Base-by-base conservation (phyloP, 129 eudicot genomes). In the Heracleum sosnowskyi region DNA sequence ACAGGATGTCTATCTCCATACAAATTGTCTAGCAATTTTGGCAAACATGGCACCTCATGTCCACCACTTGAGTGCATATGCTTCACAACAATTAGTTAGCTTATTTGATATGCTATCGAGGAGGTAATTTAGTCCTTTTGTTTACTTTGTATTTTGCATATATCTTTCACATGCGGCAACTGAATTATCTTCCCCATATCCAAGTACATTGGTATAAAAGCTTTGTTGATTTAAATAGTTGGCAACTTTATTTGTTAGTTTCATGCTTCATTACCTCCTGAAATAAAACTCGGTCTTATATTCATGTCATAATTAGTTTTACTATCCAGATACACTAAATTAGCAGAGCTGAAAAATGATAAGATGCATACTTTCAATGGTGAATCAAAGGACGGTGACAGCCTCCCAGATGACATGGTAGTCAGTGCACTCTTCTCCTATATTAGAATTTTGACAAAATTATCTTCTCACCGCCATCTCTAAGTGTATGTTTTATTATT, bases 1-100 rank as follows among this genome's bases (percentile, higher is more conserved):
- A 88, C 96, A 95, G 98, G 97, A 95, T 88, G 90, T 95, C 79
- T 95, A 95, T 87, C 96, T 95, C 46, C 98, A 95, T 80, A 95
- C 97, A 57, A 95, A 95, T 85, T 95, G 98, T 76, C 92, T 95
- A 42, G 98, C 96, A 84, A 87, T 92, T 60, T 86, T 95, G 86
- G 96, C 96, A 39, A 95, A 95, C 82, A 95, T 95, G 97, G 98
- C 98, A 5, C 97, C 98, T 66, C 93, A 95, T 82, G 94, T 90
- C 75, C 96, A 95, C 80, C 90, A 90, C 69, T 78, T 95, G 80
- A 90, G 92, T 85, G 89, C 91, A 36, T 95, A 95, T 88, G 97
- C 98, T 63, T 90, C 98, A 55, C 98, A 95, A 82, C 90, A 91
- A 47, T 81, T 95, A 69, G 96, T 95, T 81, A 90, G 96, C 96